phyloP scores from a whole-genome alignment of 2,329 filamentous ascomycete species.

The Colletotrichum endophyticum region DNA sequence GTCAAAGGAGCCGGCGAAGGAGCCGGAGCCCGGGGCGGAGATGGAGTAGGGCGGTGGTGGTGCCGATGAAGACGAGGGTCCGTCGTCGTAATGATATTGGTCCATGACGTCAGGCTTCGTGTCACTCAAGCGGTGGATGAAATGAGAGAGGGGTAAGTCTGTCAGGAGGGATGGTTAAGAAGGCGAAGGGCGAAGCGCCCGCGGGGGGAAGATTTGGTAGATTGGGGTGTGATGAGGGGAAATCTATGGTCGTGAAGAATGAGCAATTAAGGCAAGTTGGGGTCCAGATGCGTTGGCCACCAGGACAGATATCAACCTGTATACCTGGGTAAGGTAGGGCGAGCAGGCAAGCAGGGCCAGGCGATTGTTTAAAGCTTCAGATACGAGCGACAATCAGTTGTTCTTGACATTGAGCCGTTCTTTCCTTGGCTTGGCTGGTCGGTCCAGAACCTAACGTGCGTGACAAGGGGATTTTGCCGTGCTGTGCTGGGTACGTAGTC shows the following conservation, averaged over 20 bases:
- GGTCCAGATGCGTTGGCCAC: neutral
- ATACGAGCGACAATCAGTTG: neutral
- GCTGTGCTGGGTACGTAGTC: neutral
- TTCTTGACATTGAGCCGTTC: neutral
- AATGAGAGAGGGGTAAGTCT: neutral
- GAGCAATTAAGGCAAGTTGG: neutral
- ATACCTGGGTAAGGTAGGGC: neutral
- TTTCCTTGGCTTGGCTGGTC: neutral
- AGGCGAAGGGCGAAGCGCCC: neutral
- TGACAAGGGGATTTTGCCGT: conserved; percentile 5
- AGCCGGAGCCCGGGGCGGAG: conserved; percentile 9
- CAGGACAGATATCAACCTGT: neutral
- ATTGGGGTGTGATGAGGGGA: neutral
- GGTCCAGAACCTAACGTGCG: neutral
- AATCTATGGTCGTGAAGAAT: neutral
- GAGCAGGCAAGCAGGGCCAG: neutral
- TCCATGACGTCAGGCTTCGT: conserved; percentile 13
- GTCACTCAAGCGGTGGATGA: neutral
- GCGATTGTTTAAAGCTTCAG: neutral
- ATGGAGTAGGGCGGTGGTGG: conserved; percentile 19
- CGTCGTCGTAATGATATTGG: neutral
- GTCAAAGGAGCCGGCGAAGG: neutral
- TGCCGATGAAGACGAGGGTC: conserved; percentile 8
- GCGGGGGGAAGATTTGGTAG: neutral
- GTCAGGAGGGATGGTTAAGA: neutral